Base-by-base conservation (phyloP, 108 stramenopile species). In the Nitzschia inconspicua region DNA sequence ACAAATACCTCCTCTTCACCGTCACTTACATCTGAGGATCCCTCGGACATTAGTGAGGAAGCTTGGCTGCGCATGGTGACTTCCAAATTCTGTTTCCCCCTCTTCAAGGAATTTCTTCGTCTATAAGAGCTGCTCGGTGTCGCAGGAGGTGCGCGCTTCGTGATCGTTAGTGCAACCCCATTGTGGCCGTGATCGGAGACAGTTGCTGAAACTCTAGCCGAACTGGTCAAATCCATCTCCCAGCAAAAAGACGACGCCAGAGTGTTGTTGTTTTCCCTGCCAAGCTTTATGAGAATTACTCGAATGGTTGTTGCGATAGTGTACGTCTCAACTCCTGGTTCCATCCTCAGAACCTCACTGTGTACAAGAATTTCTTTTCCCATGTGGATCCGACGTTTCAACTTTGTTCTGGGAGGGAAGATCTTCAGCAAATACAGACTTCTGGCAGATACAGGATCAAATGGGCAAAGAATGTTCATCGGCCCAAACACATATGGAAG, bases 401-500 rank as follows among this genome's bases (percentile, higher is more conserved):
- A 56, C 23, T 78, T 27, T 47, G 13, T 68, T 44, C 75, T 77
- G 14, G 79, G 47, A 23, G 81, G 76, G 24, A 83, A 80, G 5
- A 56, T 31, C 13, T 60, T 55, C 49, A 92, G 42, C 11, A 92
- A 63, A 28, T 75, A 52, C 34, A 79, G 63, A 60, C 84, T 82
- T 56, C 73, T 66, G 3, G 87, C 66, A 13, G 66, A 52, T 44
- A 74, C 68, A 20, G 63, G 47, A 64, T 85, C 69, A 52, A 81
- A 92, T 32, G 85, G 85, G 0, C 76, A 25, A n/a, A 92, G 60
- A 39, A 83, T 75, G n/a, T 72, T 65, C 56, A 69, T 71, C 10
- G 77, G 49, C 26, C 92, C 86, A 60, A 94, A 94, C 10, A 71
- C 63, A 63, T 90, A 83, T 16, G 88, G 84, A 14, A 90, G 70